These are phyloP conservation scores for Ramaria sp. DNA, from an alignment of 768 basidiomycete genomes.

Conservation along the genomic window DNA sequence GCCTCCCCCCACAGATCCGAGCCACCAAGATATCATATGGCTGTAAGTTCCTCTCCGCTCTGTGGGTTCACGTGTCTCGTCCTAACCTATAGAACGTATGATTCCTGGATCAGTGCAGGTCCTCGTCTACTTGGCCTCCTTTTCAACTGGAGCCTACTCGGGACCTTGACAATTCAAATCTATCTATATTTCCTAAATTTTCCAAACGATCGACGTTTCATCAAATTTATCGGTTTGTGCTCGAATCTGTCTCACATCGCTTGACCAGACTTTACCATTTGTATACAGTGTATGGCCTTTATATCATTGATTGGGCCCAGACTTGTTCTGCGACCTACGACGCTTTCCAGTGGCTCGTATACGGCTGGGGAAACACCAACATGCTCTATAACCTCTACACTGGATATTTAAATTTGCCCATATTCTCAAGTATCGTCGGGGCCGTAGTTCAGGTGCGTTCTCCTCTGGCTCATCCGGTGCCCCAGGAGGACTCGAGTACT, in stretches of 20 bases:
- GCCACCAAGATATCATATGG: slow-evolving; percentile 10
- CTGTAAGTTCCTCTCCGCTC: slow-evolving; percentile 4
- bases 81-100: no score
- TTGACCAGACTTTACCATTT: background rate
- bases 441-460: slow-evolving; percentile 13
- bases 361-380: slow-evolving; percentile 12
- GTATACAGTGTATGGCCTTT: slow-evolving; percentile 12
- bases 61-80: no score
- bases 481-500: background rate
- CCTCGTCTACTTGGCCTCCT: slow-evolving; percentile 13
- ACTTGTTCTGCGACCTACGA: slow-evolving; percentile 15
- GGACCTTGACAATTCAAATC: slow-evolving; percentile 14
- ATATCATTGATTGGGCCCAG: slow-evolving; percentile 15
- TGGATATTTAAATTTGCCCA: slow-evolving; percentile 13
- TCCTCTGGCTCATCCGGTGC: background rate
- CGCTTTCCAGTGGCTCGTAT: slow-evolving; percentile 16
- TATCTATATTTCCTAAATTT: slow-evolving; percentile 15
- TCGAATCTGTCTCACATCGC: background rate
- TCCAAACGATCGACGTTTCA: slow-evolving; percentile 9
- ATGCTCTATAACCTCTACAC: slow-evolving; percentile 9
- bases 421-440: slow-evolving; percentile 12
- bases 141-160: slow-evolving; percentile 15
- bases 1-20: background rate
- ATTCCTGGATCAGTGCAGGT: slow-evolving; percentile 9
- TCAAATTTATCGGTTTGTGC: slow-evolving; percentile 11